phyloP scores from a whole-genome alignment of 140 eudicot genomes.

The Stevia rebaudiana region DNA sequence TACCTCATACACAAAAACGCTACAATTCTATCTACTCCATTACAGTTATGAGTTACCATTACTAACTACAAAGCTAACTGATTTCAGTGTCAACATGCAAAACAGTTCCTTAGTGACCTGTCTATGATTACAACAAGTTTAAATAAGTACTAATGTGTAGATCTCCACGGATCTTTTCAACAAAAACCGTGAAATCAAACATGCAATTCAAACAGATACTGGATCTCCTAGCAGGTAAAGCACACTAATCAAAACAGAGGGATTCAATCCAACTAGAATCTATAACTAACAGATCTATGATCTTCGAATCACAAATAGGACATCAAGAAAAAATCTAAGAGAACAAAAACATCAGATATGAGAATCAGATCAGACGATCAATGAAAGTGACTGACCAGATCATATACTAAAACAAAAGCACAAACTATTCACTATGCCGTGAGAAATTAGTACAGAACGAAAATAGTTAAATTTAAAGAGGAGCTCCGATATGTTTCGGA shows the following conservation, averaged over 20 bases:
- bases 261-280: neutral
- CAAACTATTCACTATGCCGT: neutral
- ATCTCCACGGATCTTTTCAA: conserved; percentile 14
- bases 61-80: neutral
- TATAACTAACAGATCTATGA: neutral
- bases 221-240: neutral
- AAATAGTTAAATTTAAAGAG: too few species aligned
- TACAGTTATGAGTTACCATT: neutral
- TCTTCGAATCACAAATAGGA: neutral
- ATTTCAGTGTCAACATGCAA: neutral
- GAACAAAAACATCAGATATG: neutral
- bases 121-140: neutral
- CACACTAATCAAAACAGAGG: conserved; percentile 1
- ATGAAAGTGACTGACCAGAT: neutral
- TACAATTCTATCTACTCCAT: too few species aligned
- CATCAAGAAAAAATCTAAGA: neutral
- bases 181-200: conserved; percentile 1
- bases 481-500: too few species aligned
- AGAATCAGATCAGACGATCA: conserved; percentile 1
- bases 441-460: neutral
- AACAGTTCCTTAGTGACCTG: neutral
- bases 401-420: neutral
- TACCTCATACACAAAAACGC: too few species aligned
- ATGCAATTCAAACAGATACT: conserved; percentile 7
- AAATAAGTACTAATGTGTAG: neutral